These are phyloP conservation scores for Aspergillus conjunctus DNA, from an alignment of 495 filamentous ascomycete species.

Conservation along the genomic window DNA sequence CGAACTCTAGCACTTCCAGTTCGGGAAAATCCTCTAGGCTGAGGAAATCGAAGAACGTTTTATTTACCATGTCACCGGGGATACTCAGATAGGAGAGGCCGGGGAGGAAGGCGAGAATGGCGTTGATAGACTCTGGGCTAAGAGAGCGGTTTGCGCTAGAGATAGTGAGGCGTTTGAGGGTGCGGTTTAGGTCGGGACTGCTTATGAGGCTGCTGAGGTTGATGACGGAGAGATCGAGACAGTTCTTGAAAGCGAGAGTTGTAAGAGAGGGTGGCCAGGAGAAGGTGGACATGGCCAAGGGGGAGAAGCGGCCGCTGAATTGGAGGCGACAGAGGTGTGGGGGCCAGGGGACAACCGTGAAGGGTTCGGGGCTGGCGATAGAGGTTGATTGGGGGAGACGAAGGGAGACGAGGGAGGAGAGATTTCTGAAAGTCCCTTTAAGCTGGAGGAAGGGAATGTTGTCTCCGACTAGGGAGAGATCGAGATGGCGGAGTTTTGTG, in stretches of 20 bases:
- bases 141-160: conserved; percentile 32
- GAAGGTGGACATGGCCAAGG: conserved; percentile 28
- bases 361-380: conserved; percentile 23
- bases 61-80: conserved; percentile 34
- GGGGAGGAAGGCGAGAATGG: conserved; percentile 31
- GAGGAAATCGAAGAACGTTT: conserved; percentile 36
- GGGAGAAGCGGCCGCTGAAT: conserved; percentile 33
- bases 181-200: conserved; percentile 23
- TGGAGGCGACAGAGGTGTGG: conserved; percentile 27
- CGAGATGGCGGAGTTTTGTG: conserved; percentile 52
- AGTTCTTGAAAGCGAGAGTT: conserved; percentile 31
- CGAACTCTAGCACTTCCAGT: conserved; percentile 33
- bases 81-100: conserved; percentile 31
- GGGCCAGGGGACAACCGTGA: conserved; percentile 22
- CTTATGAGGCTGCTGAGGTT: conserved; percentile 29
- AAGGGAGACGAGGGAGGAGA: conserved; percentile 52
- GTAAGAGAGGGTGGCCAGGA: conserved; percentile 36
- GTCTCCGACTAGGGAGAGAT: conserved; percentile 62
- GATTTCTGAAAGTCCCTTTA: conserved; percentile 53
- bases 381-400: conserved; percentile 58
- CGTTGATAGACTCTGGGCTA: conserved; percentile 30
- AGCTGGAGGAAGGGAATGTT: conserved; percentile 53
- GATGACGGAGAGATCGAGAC: conserved; percentile 30
- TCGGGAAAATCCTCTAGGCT: conserved; percentile 18
- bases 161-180: conserved; percentile 32